Conservation (phyloP, 192 early-diverging fungal genomes). For the Podila horticola region DNA sequence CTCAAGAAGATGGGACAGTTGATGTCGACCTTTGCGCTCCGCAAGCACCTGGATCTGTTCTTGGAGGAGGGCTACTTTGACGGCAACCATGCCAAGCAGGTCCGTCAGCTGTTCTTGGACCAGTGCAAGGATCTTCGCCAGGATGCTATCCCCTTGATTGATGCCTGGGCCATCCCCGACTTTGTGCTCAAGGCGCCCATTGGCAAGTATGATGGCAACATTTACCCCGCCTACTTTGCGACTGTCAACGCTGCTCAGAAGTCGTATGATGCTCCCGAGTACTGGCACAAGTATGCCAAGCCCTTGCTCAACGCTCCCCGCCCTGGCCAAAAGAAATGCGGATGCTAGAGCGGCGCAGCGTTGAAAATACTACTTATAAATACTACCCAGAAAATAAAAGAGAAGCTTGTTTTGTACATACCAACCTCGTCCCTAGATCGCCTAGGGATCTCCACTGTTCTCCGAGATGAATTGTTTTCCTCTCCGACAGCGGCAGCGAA, state of each 20-base stretch:
- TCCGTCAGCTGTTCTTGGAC: slow-evolving; percentile 54
- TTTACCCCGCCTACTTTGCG: slow-evolving; percentile 58
- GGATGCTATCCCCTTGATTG: slow-evolving; percentile 62
- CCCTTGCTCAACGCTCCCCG: slow-evolving; percentile 48
- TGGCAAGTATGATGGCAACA: slow-evolving; percentile 67
- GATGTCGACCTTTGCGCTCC: slow-evolving; percentile 56
- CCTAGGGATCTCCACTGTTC: too few relatives aligned
- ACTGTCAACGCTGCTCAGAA: slow-evolving; percentile 48
- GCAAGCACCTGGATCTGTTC: slow-evolving; percentile 54
- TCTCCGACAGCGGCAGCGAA: too few relatives aligned
- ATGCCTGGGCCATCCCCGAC: slow-evolving; percentile 66
- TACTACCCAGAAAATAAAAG: too few relatives aligned
- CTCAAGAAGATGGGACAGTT: slow-evolving; percentile 55
- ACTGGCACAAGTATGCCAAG: slow-evolving; percentile 52
- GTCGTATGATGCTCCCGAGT: slow-evolving; percentile 43
- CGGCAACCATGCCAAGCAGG: slow-evolving; percentile 49
- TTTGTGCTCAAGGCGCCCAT: slow-evolving; percentile 68
- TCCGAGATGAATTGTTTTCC: too few relatives aligned
- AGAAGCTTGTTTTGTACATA: too few relatives aligned
- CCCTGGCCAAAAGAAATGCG: slow-evolving; percentile 41
- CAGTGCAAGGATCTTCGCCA: slow-evolving; percentile 57
- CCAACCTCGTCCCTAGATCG: too few relatives aligned
- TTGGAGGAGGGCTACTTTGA: slow-evolving; percentile 63
- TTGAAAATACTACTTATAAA: not conserved
- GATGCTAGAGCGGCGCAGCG: slow-evolving; percentile 14